phyloP scores from a whole-genome alignment of 164 flowering plant species.

The Saururus chinensis region DNA sequence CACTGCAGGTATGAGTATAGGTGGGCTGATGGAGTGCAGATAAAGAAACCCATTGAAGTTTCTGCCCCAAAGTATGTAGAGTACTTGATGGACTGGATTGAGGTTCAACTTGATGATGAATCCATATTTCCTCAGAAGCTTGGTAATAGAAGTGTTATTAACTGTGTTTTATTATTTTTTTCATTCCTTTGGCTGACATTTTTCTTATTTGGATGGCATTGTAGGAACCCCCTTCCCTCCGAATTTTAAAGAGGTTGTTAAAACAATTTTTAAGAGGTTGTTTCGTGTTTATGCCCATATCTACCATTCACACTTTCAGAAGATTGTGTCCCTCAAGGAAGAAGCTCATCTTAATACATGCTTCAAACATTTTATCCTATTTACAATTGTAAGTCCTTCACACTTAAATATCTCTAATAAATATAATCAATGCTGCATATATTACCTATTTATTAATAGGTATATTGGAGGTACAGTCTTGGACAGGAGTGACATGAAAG shows the following conservation, averaged over 20 bases:
- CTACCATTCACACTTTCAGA: conserved; percentile 94
- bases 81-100: conserved; percentile 98
- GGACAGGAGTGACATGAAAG: too few relatives aligned
- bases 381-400: conserved; percentile 70
- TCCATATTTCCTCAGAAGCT: conserved; percentile 95
- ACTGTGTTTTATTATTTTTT: not conserved
- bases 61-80: conserved; percentile 99
- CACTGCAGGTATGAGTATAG: conserved; percentile 81
- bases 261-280: conserved; percentile 91
- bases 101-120: conserved; percentile 88
- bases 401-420: not conserved
- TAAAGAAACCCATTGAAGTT: conserved; percentile 96
- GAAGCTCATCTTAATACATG: conserved; percentile 99
- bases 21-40: conserved; percentile 98
- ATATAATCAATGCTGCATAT: too few relatives aligned
- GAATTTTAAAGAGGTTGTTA: conserved; percentile 93
- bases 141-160: conserved; percentile 36
- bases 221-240: conserved; percentile 90
- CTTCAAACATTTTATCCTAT: conserved; percentile 98
- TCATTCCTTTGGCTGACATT: not conserved
- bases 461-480: too few relatives aligned
- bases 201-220: conserved; percentile 4
- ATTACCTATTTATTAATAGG: too few relatives aligned
- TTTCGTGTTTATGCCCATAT: conserved; percentile 99
- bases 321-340: conserved; percentile 94